Evolutionary conservation across 495 filamentous ascomycete genomes (phyloP), one percentile per base, ranked within the genome.

Genomic region (Lineolata rhizophorae): DNA sequence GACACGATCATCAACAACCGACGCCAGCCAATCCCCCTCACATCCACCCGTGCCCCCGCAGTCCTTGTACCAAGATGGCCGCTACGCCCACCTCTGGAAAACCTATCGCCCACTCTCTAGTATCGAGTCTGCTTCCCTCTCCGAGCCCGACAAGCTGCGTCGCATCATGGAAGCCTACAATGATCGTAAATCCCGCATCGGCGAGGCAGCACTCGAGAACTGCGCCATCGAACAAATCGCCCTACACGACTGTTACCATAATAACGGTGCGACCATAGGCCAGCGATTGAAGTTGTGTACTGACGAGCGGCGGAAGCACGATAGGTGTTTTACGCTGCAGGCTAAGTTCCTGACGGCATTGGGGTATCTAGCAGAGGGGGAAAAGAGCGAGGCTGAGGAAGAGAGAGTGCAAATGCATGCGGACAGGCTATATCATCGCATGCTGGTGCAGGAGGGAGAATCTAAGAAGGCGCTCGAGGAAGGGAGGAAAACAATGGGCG

Each of bases 371-470:
- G 64, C 66, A 0, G 61, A 60, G 22, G 60, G 64, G 38, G 57
- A 72, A 10, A 63, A 70, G n/a, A 57, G 67, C 21, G 41, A 57
- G 3, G 73, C 74, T 27, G 62, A 72, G 31, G 77, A 91, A 41
- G 87, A 95, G 56, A 58, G 67, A 34, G 91, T 97, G 37, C 87
- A 97, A 55, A 78, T 97, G 76, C 81, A 90, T 51, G 84, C 81
- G 31, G 82, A 94, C 53, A 70, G 63, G 33, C 59, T 94, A 20
- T 94, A 83, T 49, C 81, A 87, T 39, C 64, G 70, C 38, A 76
- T 92, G 74, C 51, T 85, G 13, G 60, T 63, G 30, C 81, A 83
- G 45, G 80, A 94, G 53, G 53, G 53, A 10, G 28, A 9, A 16
- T 6, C 9, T 8, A 17, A 30, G 28, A 30, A 30, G 14, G 9